These are phyloP conservation scores for Diaporthe sp. DNA, from an alignment of 2,329 filamentous ascomycete genomes.

Conservation along the genomic window DNA sequence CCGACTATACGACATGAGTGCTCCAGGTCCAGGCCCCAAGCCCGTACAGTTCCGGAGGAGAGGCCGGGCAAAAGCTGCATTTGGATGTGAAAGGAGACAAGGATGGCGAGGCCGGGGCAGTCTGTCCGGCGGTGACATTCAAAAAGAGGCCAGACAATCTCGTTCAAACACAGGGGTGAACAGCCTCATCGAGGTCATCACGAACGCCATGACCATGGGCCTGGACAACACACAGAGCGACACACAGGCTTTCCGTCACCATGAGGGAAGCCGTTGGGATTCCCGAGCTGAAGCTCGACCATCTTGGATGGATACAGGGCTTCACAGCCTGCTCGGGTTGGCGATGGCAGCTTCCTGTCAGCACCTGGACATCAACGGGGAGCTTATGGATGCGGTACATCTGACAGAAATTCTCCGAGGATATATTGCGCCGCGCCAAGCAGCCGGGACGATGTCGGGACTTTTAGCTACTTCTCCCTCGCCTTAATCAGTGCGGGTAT, in stretches of 20 bases:
- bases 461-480: constrained; percentile 75
- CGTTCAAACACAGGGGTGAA: no score
- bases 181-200: no score
- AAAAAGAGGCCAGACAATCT: no score
- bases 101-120: no score
- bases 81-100: no score
- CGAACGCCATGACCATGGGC: no score
- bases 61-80: no score
- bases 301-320: constrained; percentile 79
- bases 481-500: constrained; percentile 83
- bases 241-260: constrained; percentile 58
- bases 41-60: no score
- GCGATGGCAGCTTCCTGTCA: constrained; percentile 77
- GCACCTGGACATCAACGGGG: constrained; percentile 85
- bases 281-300: constrained; percentile 76
- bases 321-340: constrained; percentile 78
- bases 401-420: constrained; percentile 86
- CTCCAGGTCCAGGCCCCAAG: no score
- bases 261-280: constrained; percentile 82
- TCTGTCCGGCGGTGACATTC: no score
- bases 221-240: no score
- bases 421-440: constrained; percentile 81
- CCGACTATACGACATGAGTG: no score
- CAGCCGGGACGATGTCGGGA: constrained; percentile 86
- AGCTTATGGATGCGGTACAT: constrained; percentile 83